phyloP scores from a whole-genome alignment of 2,329 filamentous ascomycete genomes.

The Juglanconis sp. region DNA sequence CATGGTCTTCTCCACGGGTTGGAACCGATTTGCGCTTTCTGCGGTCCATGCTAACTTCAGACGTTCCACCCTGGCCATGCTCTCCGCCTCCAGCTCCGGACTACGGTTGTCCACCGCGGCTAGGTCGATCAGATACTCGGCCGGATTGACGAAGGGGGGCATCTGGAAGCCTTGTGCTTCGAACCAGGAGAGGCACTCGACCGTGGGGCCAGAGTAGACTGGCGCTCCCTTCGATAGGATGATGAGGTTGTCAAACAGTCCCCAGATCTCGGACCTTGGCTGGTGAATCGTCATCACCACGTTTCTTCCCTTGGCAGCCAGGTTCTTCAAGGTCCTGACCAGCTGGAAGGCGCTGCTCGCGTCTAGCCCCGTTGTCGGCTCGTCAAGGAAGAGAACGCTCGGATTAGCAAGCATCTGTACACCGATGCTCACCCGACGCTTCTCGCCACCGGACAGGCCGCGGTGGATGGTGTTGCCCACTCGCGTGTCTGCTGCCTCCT shows the following conservation, averaged over 20 bases:
- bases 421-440: conserved; percentile 71
- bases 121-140: conserved; percentile 72
- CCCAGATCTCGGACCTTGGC: conserved; percentile 76
- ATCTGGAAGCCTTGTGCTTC: conserved; percentile 55
- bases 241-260: conserved; percentile 69
- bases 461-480: conserved; percentile 70
- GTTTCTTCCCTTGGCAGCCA: conserved; percentile 67
- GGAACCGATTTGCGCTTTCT: conserved; percentile 30
- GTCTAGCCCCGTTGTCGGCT: conserved; percentile 75
- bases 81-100: conserved; percentile 60
- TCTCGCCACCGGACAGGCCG: conserved; percentile 77
- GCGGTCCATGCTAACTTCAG: conserved; percentile 59
- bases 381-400: conserved; percentile 73
- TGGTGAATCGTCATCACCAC: conserved; percentile 75
- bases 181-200: conserved; percentile 63
- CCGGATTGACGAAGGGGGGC: conserved; percentile 73
- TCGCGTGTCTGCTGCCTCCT: conserved; percentile 72
- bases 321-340: conserved; percentile 63
- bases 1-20: conserved; percentile 20
- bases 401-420: conserved; percentile 78
- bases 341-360: conserved; percentile 75
- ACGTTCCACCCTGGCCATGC: conserved; percentile 55
- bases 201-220: conserved; percentile 62
- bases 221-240: conserved; percentile 65
- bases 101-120: conserved; percentile 72